A percentile compares a stretch with the other conserved stretches of the same genome.
Conservation (phyloP, 2,329 filamentous ascomycete species). For the Aspergillus fructus region DNA sequence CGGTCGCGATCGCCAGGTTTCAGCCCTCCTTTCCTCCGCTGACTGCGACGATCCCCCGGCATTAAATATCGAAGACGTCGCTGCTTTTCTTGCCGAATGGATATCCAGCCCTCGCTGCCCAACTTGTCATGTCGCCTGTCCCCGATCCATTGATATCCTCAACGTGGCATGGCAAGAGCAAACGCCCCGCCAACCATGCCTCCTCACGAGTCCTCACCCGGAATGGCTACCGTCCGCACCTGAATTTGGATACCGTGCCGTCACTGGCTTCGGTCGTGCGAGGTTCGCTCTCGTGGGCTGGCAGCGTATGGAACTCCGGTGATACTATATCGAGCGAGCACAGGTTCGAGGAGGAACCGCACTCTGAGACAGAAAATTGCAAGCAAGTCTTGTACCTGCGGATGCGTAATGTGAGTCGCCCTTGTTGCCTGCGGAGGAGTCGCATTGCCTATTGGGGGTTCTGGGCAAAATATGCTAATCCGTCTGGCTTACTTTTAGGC, state of each 20-base stretch:
- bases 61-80: background rate
- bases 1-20: background rate
- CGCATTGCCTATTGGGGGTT: conserved; percentile 6
- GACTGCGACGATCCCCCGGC: background rate
- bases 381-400: conserved; percentile 63
- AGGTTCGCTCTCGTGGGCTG: conserved; percentile 36
- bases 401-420: conserved; percentile 62
- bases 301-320: conserved; percentile 39
- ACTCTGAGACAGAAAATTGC: conserved; percentile 54
- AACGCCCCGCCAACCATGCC: conserved; percentile 11
- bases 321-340: conserved; percentile 56
- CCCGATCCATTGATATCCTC: conserved; percentile 30
- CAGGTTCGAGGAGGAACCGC: conserved; percentile 39
- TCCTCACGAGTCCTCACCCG: background rate
- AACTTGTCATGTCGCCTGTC: conserved; percentile 32
- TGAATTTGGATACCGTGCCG: conserved; percentile 31
- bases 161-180: conserved; percentile 27
- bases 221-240: conserved; percentile 18
- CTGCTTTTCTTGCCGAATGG: conserved; percentile 16
- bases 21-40: background rate
- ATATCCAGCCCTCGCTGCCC: conserved; percentile 23
- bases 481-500: conserved; percentile 50
- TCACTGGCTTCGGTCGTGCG: conserved; percentile 35
- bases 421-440: background rate
- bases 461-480: background rate